These are phyloP conservation scores for Setomelanomma holmii DNA, from an alignment of 2,329 filamentous ascomycete genomes.

Conservation along the genomic window DNA sequence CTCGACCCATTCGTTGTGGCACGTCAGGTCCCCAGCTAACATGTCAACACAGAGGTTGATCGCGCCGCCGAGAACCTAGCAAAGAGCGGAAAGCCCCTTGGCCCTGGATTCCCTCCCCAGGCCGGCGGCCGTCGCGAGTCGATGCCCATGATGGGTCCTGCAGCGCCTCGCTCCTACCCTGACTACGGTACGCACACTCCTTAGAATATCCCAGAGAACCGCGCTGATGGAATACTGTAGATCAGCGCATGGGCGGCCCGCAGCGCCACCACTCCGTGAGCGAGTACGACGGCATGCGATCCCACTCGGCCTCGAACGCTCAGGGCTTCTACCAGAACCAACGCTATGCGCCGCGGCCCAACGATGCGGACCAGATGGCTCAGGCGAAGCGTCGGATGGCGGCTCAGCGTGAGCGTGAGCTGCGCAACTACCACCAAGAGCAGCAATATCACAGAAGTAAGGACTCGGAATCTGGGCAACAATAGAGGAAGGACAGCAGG, in stretches of 20 bases:
- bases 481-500: constrained; percentile 53
- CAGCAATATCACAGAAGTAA: constrained; percentile 99
- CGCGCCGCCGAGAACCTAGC: constrained; percentile 93
- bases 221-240: constrained; percentile 45
- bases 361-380: constrained; percentile 97
- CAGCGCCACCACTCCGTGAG: constrained; percentile 83
- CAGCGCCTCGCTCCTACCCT: constrained; percentile 60
- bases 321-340: constrained; percentile 95
- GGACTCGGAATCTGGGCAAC: constrained; percentile 77
- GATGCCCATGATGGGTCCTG: constrained; percentile 66
- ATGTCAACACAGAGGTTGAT: constrained; percentile 76
- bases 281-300: constrained; percentile 80
- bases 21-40: constrained; percentile 17
- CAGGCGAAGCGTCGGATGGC: constrained; percentile 99
- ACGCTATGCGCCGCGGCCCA: constrained; percentile 85
- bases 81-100: constrained; percentile 95
- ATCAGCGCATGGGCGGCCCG: constrained; percentile 71
- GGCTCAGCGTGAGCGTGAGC: constrained; percentile 96
- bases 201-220: not conserved
- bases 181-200: constrained; percentile 62
- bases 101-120: constrained; percentile 34
- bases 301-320: constrained; percentile 77
- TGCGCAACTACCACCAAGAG: constrained; percentile 99
- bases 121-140: constrained; percentile 77
- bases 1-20: not conserved